Evolutionary conservation across 345 rosid species (phyloP).

Genomic region (Gossypium thurberi): DNA sequence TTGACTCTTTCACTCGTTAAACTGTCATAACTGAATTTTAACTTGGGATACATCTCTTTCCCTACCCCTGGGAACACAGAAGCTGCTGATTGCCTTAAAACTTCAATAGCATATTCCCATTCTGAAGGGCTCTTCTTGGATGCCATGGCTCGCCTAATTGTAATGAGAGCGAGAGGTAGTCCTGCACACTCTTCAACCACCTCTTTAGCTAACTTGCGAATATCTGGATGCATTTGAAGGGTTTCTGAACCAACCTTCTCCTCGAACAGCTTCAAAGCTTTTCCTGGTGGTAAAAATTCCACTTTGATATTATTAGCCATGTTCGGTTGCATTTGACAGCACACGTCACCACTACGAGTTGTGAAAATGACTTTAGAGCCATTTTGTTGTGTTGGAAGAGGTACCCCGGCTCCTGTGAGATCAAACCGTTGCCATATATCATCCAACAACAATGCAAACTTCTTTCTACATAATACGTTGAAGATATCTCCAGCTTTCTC

Average conservation of each 20-base stretch:
- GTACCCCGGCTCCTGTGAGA: slow-evolving; percentile 5
- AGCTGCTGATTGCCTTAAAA: not conserved
- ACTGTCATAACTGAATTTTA: not conserved
- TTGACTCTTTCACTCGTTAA: not conserved
- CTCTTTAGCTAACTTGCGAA: not conserved
- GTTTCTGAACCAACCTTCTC: not conserved
- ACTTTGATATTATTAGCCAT: not conserved
- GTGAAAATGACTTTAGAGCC: not conserved
- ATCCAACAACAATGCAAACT: slow-evolving; percentile 19
- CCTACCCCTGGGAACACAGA: not conserved
- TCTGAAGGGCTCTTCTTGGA: not conserved
- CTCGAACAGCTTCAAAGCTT: not conserved
- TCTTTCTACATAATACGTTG: no score
- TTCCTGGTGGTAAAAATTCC: not conserved
- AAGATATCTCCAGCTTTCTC: no score
- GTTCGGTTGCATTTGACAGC: not conserved
- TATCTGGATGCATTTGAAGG: not conserved
- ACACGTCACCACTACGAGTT: not conserved
- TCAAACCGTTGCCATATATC: slow-evolving; percentile 17
- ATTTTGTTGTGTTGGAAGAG: slow-evolving; percentile 4
- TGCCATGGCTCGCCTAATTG: slow-evolving; percentile 9
- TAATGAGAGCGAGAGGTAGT: slow-evolving; percentile 23
- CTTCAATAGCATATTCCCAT: slow-evolving; percentile 1
- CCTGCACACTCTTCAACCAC: slow-evolving; percentile 11
- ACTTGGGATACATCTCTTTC: not conserved